A percentile compares a stretch with the other conserved stretches of the same genome.
Evolutionary conservation across 176 grass and related monocot genomes (phyloP).

Genomic region (Oryza glumipatula): DNA sequence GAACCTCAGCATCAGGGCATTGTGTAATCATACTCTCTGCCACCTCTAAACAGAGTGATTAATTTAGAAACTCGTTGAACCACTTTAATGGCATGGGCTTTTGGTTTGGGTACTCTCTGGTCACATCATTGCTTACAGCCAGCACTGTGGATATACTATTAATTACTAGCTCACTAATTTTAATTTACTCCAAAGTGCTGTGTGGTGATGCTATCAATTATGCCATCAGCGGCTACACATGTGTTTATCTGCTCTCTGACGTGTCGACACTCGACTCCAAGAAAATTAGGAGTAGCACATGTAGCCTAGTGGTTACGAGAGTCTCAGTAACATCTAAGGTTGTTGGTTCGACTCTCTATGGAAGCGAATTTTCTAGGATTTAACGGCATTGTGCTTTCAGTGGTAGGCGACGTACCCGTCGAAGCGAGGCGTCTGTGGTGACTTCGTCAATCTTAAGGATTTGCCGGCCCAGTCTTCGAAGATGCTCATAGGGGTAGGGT

Average conservation of each 20-base stretch:
- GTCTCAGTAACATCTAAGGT: too few species aligned
- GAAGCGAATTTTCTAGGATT: too few species aligned
- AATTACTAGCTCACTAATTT: neutral
- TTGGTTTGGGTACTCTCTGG: conserved; percentile 12
- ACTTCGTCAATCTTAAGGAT: too few species aligned
- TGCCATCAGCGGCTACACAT: neutral
- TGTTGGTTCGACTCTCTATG: too few species aligned
- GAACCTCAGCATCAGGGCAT: neutral
- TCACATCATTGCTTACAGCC: conserved; percentile 30
- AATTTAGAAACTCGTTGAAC: neutral
- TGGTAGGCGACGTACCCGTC: too few species aligned
- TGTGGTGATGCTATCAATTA: neutral
- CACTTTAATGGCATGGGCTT: conserved; percentile 23
- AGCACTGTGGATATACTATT: neutral
- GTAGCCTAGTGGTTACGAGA: too few species aligned
- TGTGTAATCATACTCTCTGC: conserved; percentile 11
- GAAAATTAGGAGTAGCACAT: neutral
- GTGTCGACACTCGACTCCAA: neutral
- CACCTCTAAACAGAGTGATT: conserved; percentile 26
- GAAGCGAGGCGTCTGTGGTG: too few species aligned
- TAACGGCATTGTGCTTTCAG: too few species aligned
- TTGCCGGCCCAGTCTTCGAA: too few species aligned
- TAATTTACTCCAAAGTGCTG: neutral
- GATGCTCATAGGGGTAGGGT: too few species aligned
- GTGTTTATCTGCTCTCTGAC: conserved; percentile 1